Evolutionary conservation across 78 protist genomes (phyloP), one percentile per base, ranked within the genome.

Genomic region (Bodo saltans): DNA sequence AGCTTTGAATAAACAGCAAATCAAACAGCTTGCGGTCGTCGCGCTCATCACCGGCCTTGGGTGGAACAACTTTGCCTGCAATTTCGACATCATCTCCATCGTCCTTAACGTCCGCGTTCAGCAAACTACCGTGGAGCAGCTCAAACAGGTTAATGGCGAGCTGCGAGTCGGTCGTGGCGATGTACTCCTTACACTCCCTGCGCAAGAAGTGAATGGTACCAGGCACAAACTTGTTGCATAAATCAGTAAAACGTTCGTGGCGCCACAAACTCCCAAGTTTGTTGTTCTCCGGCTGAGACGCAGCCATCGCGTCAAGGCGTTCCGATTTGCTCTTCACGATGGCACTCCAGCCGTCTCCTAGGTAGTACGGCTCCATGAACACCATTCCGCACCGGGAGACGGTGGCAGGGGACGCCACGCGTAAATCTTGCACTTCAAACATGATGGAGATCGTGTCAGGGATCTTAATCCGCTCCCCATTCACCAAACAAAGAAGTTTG

Each of bases 381-480:
- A 93, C 89, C 94, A 93, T 93, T n/a, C 94, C 83, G 78, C 94
- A 91, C 4, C 96, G 85, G 29, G 95, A 91, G 38, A 94, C 94
- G 0, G 96, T 94, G 40, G 96, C 93, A 33, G 93, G 93, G 33
- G 93, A 90, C 21, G 93, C 93, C 47, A 72, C 88, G 28, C 84
- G 39, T 8, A 90, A 68, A 68, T 91, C 91, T 32, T 86, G 83
- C 69, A 91, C 92, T 34, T 93, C 96, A 42, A 90, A 91, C 75
- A 93, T 85, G 70, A 94, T 83, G 42, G 70, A 70, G 42, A 84
- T 79, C 30, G 84, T 41, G 47, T 88, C 82, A 1, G 90, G 83
- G n/a, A 88, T 42, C 39, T 73, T 82, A 29, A 93, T 90, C 26
- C 84, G 81, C 79, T 88, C 82, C 0, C 87, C 29, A 38, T 84